Conservation (phyloP, 306 rosid species). For the Vicia sativa region DNA sequence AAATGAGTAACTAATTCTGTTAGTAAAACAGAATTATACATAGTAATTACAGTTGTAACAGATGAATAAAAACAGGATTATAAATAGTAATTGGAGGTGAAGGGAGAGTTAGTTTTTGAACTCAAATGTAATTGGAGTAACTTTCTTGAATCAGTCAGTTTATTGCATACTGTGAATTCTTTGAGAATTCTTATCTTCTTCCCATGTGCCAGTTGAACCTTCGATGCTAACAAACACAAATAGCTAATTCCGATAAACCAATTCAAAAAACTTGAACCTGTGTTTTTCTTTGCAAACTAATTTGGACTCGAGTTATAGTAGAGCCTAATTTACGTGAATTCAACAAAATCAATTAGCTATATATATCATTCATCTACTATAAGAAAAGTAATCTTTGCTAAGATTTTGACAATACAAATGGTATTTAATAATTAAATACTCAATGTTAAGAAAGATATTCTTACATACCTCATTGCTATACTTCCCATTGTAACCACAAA, state of each 20-base stretch:
- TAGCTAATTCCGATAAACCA: background rate
- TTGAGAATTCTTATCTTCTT: too few relatives aligned
- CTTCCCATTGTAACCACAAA: conserved; percentile 96
- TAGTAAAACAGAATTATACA: too few relatives aligned
- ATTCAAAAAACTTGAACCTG: conserved; percentile 3
- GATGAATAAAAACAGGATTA: too few relatives aligned
- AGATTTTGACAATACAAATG: conserved; percentile 14
- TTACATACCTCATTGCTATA: conserved; percentile 87
- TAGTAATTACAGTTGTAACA: too few relatives aligned
- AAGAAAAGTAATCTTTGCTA: background rate
- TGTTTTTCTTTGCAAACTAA: conserved; percentile 18
- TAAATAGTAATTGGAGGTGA: too few relatives aligned
- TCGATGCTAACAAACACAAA: background rate
- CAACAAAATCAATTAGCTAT: conserved; percentile 11
- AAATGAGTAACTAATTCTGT: too few relatives aligned
- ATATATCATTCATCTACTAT: background rate
- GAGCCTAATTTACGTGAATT: conserved; percentile 9
- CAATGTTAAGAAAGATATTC: background rate
- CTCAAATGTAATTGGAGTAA: too few relatives aligned
- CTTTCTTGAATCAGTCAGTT: too few relatives aligned
- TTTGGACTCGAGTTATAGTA: conserved; percentile 2
- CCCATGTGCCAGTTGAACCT: too few relatives aligned
- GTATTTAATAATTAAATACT: background rate
- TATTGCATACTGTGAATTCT: too few relatives aligned
- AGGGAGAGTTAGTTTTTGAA: too few relatives aligned